Conservation (phyloP, 805 yeast genomes). For the Saturnispora silvae region DNA sequence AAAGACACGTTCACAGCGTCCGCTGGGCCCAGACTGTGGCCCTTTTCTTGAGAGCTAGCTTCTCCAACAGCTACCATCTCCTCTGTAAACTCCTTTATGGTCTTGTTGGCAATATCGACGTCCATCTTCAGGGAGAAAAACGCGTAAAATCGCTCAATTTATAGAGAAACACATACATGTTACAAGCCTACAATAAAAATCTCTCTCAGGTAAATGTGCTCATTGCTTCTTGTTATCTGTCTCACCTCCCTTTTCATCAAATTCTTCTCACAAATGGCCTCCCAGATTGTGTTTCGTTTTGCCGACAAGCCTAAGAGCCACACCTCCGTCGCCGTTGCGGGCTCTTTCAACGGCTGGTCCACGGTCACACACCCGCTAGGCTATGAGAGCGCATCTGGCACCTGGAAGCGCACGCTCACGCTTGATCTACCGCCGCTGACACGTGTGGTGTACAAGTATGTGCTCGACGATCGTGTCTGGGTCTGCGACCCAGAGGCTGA, state of each 20-base stretch:
- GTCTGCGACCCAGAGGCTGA: slow-evolving; percentile 15
- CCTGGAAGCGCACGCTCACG: slow-evolving; percentile 5
- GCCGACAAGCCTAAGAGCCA: background rate
- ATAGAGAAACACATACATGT: too few species aligned
- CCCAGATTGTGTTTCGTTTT: background rate
- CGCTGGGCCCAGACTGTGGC: too few species aligned
- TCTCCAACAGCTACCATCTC: too few species aligned
- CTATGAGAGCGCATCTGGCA: slow-evolving; percentile 7
- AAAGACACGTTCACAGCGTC: too few species aligned
- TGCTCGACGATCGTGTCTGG: slow-evolving; percentile 21
- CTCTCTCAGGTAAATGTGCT: too few species aligned
- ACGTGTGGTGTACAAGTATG: slow-evolving; percentile 22
- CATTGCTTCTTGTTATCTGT: background rate
- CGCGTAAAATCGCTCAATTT: too few species aligned
- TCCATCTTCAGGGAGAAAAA: too few species aligned
- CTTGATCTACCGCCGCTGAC: slow-evolving; percentile 1
- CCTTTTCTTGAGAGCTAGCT: too few species aligned
- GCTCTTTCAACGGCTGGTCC: slow-evolving; percentile 15
- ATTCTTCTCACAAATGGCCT: background rate
- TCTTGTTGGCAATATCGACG: too few species aligned
- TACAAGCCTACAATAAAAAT: too few species aligned
- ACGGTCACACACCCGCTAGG: slow-evolving; percentile 6
- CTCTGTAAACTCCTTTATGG: too few species aligned
- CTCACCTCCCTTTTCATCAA: background rate
- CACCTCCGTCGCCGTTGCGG: slow-evolving; percentile 14